Percentiles rank a stretch among this genome's conserved stretches.
These are phyloP conservation scores for Ogataea saltuana DNA, from an alignment of 805 yeast genomes.

Conservation along the genomic window DNA sequence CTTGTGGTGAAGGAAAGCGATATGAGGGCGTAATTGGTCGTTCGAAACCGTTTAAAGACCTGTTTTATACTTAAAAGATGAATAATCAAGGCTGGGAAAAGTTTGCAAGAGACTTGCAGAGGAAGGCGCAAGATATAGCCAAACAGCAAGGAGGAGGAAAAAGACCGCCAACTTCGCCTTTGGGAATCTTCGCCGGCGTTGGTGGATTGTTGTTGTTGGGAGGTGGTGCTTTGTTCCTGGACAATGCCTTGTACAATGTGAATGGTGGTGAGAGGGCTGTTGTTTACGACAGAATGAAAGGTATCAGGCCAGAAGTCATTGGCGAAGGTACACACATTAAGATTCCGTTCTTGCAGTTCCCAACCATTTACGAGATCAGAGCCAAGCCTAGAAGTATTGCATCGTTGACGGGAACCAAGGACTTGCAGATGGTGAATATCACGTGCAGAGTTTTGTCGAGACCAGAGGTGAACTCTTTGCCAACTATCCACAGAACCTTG, in stretches of 20 bases:
- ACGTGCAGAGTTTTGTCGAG: slow-evolving; percentile 96
- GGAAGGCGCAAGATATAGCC: slow-evolving; percentile 44
- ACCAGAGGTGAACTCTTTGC: slow-evolving; percentile 78
- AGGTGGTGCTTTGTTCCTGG: slow-evolving; percentile 53
- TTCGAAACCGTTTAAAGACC: no score
- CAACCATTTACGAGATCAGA: slow-evolving; percentile 89
- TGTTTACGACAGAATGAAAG: slow-evolving; percentile 82
- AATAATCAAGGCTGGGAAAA: slow-evolving; percentile 50
- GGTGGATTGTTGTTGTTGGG: slow-evolving; percentile 62
- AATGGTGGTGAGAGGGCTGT: slow-evolving; percentile 99
- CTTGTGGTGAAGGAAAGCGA: no score
- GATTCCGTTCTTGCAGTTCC: slow-evolving; percentile 93
- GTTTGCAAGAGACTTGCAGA: slow-evolving; percentile 52
- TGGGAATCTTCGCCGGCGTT: slow-evolving; percentile 59
- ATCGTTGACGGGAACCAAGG: slow-evolving; percentile 96
- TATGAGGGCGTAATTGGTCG: no score
- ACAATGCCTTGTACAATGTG: slow-evolving; percentile 72
- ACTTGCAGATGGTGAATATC: slow-evolving; percentile 97
- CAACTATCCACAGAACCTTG: slow-evolving; percentile 84
- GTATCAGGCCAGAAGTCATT: slow-evolving; percentile 79
- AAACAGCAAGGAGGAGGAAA: slow-evolving; percentile 32
- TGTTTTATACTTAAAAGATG: no score
- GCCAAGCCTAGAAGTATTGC: slow-evolving; percentile 97
- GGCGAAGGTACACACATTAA: slow-evolving; percentile 95
- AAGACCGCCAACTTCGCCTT: slow-evolving; percentile 40